Percentiles rank a stretch among this genome's conserved stretches.
These are phyloP conservation scores for Pestalotiopsis sp. DNA, from an alignment of 2,329 filamentous ascomycete genomes.

Conservation along the genomic window DNA sequence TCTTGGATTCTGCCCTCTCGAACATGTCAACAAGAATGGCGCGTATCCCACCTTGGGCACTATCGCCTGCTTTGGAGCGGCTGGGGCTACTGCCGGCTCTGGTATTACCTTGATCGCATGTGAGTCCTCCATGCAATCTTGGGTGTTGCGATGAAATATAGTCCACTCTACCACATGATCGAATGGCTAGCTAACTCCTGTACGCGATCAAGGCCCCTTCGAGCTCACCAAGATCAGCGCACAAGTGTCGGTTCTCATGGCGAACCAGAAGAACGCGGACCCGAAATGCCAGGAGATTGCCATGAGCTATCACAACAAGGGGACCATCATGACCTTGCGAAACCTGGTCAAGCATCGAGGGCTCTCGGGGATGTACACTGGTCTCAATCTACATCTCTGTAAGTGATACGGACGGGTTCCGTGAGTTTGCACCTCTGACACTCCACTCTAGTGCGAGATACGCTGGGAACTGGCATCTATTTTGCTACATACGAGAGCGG, in stretches of 20 bases:
- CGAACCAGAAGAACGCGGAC: slow-evolving; percentile 51
- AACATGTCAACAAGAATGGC: slow-evolving; percentile 70
- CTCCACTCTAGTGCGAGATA: slow-evolving; percentile 64
- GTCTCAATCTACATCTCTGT: slow-evolving; percentile 78
- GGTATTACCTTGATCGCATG: slow-evolving; percentile 81
- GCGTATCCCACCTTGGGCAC: slow-evolving; percentile 74
- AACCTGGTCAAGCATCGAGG: slow-evolving; percentile 78
- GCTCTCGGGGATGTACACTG: slow-evolving; percentile 74
- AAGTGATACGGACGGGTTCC: slow-evolving; percentile 36
- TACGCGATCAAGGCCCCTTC: slow-evolving; percentile 64
- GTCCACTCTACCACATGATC: neutral
- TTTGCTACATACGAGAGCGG: slow-evolving; percentile 88
- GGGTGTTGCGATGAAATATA: neutral
- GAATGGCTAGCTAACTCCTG: neutral
- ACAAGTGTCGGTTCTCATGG: slow-evolving; percentile 80
- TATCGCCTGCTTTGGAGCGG: slow-evolving; percentile 73
- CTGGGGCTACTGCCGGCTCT: slow-evolving; percentile 78
- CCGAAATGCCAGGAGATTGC: slow-evolving; percentile 60
- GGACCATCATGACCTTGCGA: slow-evolving; percentile 73
- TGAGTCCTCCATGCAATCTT: slow-evolving; percentile 32
- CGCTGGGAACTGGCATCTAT: slow-evolving; percentile 81
- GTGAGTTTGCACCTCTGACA: neutral
- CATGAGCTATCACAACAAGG: slow-evolving; percentile 75
- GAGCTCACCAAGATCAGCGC: slow-evolving; percentile 89
- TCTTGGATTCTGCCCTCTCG: slow-evolving; percentile 69